Conservation (phyloP, 805 yeast species). For the Metschnikowia sp. region DNA sequence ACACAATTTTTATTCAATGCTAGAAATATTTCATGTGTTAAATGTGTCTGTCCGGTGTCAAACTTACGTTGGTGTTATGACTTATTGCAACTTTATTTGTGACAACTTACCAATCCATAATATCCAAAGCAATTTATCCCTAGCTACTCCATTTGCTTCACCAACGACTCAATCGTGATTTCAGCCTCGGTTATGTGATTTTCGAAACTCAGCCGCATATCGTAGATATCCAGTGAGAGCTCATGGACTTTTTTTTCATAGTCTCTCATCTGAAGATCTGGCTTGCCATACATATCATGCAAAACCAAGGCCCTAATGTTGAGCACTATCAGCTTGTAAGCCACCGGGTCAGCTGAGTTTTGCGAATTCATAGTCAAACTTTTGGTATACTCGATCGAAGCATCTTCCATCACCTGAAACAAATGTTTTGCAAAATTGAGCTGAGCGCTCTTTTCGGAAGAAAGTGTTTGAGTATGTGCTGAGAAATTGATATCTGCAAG, state of each 20-base stretch:
- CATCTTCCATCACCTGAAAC: constrained; percentile 6
- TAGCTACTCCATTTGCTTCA: not conserved
- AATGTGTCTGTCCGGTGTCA: too few species aligned
- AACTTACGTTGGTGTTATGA: too few species aligned
- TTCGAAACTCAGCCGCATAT: constrained; percentile 1
- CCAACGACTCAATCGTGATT: not conserved
- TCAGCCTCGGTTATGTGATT: constrained; percentile 2
- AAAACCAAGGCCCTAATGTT: not conserved
- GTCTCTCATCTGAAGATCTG: not conserved
- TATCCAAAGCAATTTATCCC: not conserved
- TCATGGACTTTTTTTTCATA: not conserved
- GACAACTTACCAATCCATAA: not conserved
- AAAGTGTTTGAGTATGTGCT: not conserved
- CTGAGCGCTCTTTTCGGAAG: not conserved
- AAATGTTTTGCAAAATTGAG: not conserved
- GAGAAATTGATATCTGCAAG: not conserved
- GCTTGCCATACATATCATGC: constrained; percentile 2
- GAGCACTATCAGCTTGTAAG: constrained; percentile 2
- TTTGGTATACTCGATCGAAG: not conserved
- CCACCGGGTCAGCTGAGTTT: not conserved
- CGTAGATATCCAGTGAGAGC: not conserved
- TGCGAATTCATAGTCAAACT: not conserved
- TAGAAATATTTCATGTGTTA: too few species aligned
- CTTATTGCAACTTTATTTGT: too few species aligned
- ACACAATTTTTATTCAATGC: too few species aligned